Base-by-base conservation (phyloP, 495 filamentous ascomycete genomes). In the Penicillium manginii region DNA sequence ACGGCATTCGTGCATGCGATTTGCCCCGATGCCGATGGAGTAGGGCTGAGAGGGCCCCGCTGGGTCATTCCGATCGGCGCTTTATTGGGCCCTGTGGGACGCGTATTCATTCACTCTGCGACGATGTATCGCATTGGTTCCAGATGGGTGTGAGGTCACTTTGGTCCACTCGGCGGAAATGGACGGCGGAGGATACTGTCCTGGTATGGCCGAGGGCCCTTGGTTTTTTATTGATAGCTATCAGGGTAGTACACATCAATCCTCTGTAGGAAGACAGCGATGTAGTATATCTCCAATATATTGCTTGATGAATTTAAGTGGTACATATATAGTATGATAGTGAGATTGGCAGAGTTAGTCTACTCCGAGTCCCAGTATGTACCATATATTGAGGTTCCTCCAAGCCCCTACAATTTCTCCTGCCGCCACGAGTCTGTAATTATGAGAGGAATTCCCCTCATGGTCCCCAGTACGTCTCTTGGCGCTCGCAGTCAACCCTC, bases 1-100 rank as follows among this genome's bases (percentile, higher is more conserved):
- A 15, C 52, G 21, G n/a, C 19, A 47, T 23, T 23, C 50, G 9
- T 26, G 22, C n/a, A 11, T 57, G 15, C 37, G 11, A 66, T 61
- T 63, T 48, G 57, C 54, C 39, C 10, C 50, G 35, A 14, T 23
- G 17, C 35, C 26, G 35, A 53, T 55, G 57, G 57, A 63, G 58
- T 69, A 69, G 60, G 60, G 66, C 63, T 66, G 66, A 68, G 29
- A 50, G 37, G 63, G 55, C 51, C 55, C 53, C 43, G 32, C 18
- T 32, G 47, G 52, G 26, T 52, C 53, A 45, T 59, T 46, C 50
- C 50, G 63, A 68, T 66, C 66, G 40, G 51, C 65, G 55, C 18
- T 43, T 50, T 18, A 61, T 61, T 59, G 63, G 63, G 50, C 21
- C 39, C 43, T 22, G 57, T 52, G 51, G 66, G 53, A 63, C 60